Conservation (phyloP, 2,329 filamentous ascomycete species). For the Xylariaceae sp. region DNA sequence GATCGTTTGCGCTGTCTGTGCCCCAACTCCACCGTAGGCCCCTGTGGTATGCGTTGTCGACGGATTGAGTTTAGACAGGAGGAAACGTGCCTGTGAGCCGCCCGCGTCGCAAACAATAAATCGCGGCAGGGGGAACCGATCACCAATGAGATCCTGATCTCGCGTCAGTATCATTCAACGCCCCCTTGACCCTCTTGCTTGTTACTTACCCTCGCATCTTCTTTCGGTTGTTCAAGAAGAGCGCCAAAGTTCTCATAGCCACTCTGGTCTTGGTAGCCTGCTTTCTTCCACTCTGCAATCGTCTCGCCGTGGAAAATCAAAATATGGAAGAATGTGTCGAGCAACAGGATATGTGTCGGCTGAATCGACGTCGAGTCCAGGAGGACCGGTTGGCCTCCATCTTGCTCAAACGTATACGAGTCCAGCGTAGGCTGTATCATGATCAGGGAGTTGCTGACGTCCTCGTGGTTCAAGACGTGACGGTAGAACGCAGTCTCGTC, state of each 20-base stretch:
- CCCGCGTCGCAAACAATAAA: constrained; percentile 99
- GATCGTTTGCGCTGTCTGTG: constrained; percentile 90
- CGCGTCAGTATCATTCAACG: constrained; percentile 1
- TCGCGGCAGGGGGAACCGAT: constrained; percentile 94
- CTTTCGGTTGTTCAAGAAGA: constrained; percentile 87
- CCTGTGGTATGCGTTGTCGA: constrained; percentile 94
- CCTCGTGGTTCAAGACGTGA: constrained; percentile 94
- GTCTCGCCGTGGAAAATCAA: constrained; percentile 99
- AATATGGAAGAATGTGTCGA: constrained; percentile 99
- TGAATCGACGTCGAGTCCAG: constrained; percentile 96
- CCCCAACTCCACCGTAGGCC: constrained; percentile 81
- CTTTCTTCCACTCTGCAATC: constrained; percentile 95
- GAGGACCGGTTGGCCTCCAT: constrained; percentile 87
- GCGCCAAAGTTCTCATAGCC: constrained; percentile 94
- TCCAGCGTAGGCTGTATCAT: constrained; percentile 99
- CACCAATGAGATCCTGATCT: constrained; percentile 85
- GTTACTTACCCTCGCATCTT: constrained; percentile 78
- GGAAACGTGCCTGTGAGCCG: constrained; percentile 93
- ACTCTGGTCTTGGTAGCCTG: constrained; percentile 95
- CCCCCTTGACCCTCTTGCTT: background rate
- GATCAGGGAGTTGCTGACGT: constrained; percentile 91
- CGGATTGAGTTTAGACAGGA: constrained; percentile 94
- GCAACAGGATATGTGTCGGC: constrained; percentile 83
- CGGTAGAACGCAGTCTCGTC: constrained; percentile 99
- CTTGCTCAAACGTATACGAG: constrained; percentile 94